Percentiles rank a stretch among this genome's conserved stretches.
These are phyloP conservation scores for Lanmaoa pseudosensibilis DNA, from an alignment of 768 basidiomycete species.

Conservation along the genomic window DNA sequence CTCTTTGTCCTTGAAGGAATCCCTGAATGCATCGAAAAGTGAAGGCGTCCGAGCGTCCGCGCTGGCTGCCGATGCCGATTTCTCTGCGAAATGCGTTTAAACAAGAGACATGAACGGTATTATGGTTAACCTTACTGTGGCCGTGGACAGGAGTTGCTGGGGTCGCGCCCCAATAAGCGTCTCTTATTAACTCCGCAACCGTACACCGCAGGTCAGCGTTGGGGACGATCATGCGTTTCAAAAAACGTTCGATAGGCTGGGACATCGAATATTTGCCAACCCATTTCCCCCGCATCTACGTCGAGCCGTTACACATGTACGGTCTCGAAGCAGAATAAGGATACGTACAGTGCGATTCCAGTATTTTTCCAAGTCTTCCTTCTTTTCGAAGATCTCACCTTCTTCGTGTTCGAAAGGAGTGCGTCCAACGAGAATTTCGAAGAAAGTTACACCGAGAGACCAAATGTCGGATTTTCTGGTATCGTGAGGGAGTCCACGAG, in stretches of 20 bases:
- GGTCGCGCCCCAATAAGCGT: constrained; percentile 60
- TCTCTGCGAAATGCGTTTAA: constrained; percentile 28
- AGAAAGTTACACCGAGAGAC: constrained; percentile 88
- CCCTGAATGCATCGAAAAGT: constrained; percentile 20
- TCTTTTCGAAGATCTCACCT: constrained; percentile 72
- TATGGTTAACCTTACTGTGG: constrained; percentile 45
- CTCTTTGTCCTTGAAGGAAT: constrained; percentile 24
- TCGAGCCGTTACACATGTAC: not conserved
- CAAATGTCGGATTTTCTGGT: constrained; percentile 89
- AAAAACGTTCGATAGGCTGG: constrained; percentile 58
- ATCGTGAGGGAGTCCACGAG: constrained; percentile 85
- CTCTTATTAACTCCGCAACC: constrained; percentile 60
- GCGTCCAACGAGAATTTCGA: constrained; percentile 89
- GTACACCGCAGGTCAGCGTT: constrained; percentile 81
- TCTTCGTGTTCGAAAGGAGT: constrained; percentile 89
- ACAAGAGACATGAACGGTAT: not conserved
- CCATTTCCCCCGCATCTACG: constrained; percentile 79
- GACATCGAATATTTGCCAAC: constrained; percentile 68
- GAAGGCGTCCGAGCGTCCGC: constrained; percentile 19
- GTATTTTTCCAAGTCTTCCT: constrained; percentile 82
- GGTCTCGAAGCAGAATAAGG: not conserved
- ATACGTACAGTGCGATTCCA: constrained; percentile 74
- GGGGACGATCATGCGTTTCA: constrained; percentile 77
- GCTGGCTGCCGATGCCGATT: constrained; percentile 31
- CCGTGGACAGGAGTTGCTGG: constrained; percentile 28